Base-by-base conservation (phyloP, 805 yeast species). In the Isabelozyma gotoi region DNA sequence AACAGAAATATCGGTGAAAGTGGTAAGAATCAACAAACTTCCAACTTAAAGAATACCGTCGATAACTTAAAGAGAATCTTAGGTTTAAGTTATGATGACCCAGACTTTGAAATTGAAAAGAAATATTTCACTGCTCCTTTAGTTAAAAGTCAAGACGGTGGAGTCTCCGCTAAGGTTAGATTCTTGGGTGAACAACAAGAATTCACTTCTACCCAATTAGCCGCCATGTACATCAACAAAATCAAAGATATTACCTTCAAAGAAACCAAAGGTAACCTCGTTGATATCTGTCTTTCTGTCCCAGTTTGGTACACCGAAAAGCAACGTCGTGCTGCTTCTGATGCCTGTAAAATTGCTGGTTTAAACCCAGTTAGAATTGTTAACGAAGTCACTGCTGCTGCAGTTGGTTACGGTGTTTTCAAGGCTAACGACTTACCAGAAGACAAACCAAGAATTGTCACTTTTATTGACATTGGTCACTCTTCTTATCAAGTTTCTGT, bases 371-470 rank as follows among this genome's bases (percentile, higher is more conserved):
- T 94, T 47, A 88, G 99, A 81, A 83, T 94, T 52, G 96, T 94
- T 57, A 94, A 94, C 70, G 99, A 94, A 68, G 85, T 88, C 54
- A 91, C 98, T 45, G 98, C 99, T 48, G 99, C 99, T 49, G 98
- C 97, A 60, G 96, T 94, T 53, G 95, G 97, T 58, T 95, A 94
- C 76, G 99, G 99, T 78, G 97, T 94, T 48, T 94, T 94, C 85
- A 91, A 94, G 81, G 73, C 71, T 35, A 80, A 87, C 53, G 97
- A 92, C 64, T 79, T 94, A 60, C 97, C 98, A 60, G 98, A 90
- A 70, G 96, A 88, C 59, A 86, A 85, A 68, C 85, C 91, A 62
- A 84, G 86, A 75, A 85, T 80, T 62, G 86, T 94, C 57, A 97
- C 96, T 40, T 88, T 94, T 60, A 84, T 94, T 47, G 99, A 94